phyloP scores from a whole-genome alignment of 768 basidiomycete species.

The Clavaria fumosa region DNA sequence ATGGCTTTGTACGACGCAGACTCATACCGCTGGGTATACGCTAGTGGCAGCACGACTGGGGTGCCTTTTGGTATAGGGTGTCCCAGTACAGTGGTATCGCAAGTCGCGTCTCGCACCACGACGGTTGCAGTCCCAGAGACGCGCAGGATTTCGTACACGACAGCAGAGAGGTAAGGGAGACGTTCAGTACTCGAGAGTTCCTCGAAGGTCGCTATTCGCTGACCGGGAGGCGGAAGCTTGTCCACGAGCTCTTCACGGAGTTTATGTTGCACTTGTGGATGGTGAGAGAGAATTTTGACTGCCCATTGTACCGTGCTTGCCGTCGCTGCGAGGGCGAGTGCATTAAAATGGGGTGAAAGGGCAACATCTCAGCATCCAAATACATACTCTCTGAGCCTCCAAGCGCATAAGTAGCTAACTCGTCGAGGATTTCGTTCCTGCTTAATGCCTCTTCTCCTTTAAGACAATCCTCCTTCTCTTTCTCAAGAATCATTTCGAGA shows the following conservation, averaged over 20 bases:
- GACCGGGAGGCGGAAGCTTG: conserved; percentile 5
- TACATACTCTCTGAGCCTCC: conserved; percentile 3
- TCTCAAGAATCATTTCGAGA: too few species aligned
- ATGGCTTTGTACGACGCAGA: conserved; percentile 2
- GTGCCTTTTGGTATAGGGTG: conserved; percentile 8
- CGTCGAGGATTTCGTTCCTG: conserved; percentile 6
- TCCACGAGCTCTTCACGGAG: conserved; percentile 3
- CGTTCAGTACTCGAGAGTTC: too few species aligned
- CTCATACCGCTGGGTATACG: conserved; percentile 5
- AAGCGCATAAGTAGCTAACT: too few species aligned
- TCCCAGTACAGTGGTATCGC: conserved; percentile 7
- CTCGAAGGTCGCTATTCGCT: too few species aligned
- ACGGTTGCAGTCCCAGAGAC: conserved; percentile 6
- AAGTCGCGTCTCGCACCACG: conserved; percentile 1
- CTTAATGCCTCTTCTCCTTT: conserved; percentile 1
- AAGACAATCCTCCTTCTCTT: too few species aligned
- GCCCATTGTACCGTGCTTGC: conserved; percentile 7
- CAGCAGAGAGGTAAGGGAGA: too few species aligned
- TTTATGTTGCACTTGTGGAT: conserved; percentile 7
- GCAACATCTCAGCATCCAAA: conserved; percentile 4
- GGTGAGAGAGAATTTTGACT: conserved; percentile 6
- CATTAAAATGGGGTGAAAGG: neutral
- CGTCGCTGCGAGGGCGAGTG: conserved; percentile 4
- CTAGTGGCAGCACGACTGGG: conserved; percentile 1
- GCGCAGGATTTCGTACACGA: too few species aligned